Base-by-base conservation (phyloP, 2,329 filamentous ascomycete species). In the Aspergillus clavatus region DNA sequence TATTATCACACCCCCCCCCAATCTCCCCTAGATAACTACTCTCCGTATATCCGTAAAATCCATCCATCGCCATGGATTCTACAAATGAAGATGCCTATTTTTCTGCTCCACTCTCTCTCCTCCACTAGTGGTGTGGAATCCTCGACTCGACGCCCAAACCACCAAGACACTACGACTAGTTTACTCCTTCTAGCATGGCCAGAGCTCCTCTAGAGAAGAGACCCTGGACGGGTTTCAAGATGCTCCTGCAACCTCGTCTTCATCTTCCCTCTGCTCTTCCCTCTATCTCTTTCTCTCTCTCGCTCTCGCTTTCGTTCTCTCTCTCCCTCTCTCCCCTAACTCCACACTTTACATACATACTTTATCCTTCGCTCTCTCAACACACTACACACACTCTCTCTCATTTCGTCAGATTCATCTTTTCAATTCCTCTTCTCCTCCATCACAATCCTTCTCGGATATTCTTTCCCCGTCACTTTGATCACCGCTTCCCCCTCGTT, bases 151-250 rank as follows among this genome's bases (percentile, higher is more conserved):
- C 39, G 36, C 42, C 42, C 43, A 45, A 40, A 39, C 47, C 43
- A 50, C 47, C 19, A 40, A 36, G 36, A 28, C 36, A 47, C 47
- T 50, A 31, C 37, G 42, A 42, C 33, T 40, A 40, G 46, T 23
- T 44, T 46, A 36, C 42, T 12, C 29, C 43, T 47, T 40, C 42
- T 29, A 24, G 31, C 40, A 54, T 56, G 53, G 52, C 49, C 53
- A 54, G 53, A 56, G 53, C 53, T 56, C 51, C 52, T 47, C 24
- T 40, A 51, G 48, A 50, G 23, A 24, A 24, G 23, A 24, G 52
- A 56, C 54, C 54, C 52, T 55, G 54, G 52, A 52, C 46, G 38
- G 42, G 54, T 56, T 56, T 56, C 54, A 56, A 53, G 54, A 56
- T 56, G 48, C 45, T 47, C 43, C 28, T 45, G 18, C 14, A 26